Percentiles rank a stretch among this genome's conserved stretches.
phyloP scores from a whole-genome alignment of 2,329 filamentous ascomycete species.

The Lachnellula willkommii region DNA sequence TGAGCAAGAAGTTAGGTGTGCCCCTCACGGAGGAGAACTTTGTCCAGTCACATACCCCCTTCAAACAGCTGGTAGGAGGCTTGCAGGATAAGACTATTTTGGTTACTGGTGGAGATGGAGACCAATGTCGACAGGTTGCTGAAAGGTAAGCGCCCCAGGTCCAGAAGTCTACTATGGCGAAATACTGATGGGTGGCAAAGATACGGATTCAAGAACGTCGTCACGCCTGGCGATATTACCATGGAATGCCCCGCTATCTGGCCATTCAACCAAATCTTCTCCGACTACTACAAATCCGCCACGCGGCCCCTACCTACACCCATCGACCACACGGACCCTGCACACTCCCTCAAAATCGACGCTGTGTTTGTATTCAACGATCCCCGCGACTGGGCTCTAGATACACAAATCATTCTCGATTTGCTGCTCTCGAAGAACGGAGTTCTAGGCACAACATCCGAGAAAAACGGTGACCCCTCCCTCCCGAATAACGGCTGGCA shows the following conservation, averaged over 20 bases:
- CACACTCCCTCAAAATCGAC: constrained; percentile 65
- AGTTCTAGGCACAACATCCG: constrained; percentile 72
- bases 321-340: constrained; percentile 40
- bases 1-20: constrained; percentile 61
- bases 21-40: constrained; percentile 64
- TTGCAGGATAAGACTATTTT: constrained; percentile 63
- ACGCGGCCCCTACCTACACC: constrained; percentile 51
- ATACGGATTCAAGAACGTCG: constrained; percentile 73
- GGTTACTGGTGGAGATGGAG: constrained; percentile 56
- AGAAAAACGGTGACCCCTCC: constrained; percentile 58
- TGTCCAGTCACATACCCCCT: constrained; percentile 88
- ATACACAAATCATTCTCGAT: constrained; percentile 77
- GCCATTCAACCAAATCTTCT: constrained; percentile 71
- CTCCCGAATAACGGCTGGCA: constrained; percentile 74
- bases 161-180: not conserved
- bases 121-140: constrained; percentile 53
- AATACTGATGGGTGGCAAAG: constrained; percentile 27
- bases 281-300: constrained; percentile 54
- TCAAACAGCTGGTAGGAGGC: constrained; percentile 64
- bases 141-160: constrained; percentile 39
- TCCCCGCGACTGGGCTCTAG: constrained; percentile 88
- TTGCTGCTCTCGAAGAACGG: constrained; percentile 72
- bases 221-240: constrained; percentile 82
- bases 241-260: constrained; percentile 67
- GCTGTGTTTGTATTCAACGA: constrained; percentile 93